These are phyloP conservation scores for Colletotrichum sp. DNA, from an alignment of 2,329 filamentous ascomycete species.

Conservation along the genomic window DNA sequence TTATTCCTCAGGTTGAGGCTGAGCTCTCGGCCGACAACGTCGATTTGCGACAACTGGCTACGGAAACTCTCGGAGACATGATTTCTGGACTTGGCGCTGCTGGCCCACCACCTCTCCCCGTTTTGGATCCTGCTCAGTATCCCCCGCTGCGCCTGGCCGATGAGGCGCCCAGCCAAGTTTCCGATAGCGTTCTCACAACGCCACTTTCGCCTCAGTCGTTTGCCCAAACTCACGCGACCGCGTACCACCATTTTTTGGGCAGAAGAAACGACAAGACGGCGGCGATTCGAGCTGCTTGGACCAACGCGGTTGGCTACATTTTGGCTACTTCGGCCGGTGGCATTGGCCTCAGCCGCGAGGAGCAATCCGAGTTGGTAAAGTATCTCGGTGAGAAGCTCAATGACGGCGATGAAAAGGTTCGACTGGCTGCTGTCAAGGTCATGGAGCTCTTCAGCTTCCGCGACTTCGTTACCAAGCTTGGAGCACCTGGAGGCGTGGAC, in stretches of 20 bases:
- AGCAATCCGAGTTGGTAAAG: slow-evolving; percentile 77
- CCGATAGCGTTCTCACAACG: slow-evolving; percentile 73
- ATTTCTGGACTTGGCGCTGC: slow-evolving; percentile 92
- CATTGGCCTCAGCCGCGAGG: slow-evolving; percentile 83
- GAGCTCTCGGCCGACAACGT: slow-evolving; percentile 91
- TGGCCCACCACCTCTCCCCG: slow-evolving; percentile 75
- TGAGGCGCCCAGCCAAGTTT: slow-evolving; percentile 54
- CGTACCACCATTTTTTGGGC: slow-evolving; percentile 85
- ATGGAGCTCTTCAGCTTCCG: slow-evolving; percentile 82
- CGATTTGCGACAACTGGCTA: slow-evolving; percentile 84
- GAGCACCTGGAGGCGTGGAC: slow-evolving; percentile 74
- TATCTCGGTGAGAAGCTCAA: slow-evolving; percentile 81
- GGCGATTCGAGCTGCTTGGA: slow-evolving; percentile 85
- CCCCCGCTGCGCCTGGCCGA: slow-evolving; percentile 74
- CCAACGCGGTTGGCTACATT: slow-evolving; percentile 82
- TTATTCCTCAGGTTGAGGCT: slow-evolving; percentile 91
- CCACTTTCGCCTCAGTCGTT: slow-evolving; percentile 91
- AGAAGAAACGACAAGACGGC: slow-evolving; percentile 87
- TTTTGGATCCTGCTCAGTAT: slow-evolving; percentile 82
- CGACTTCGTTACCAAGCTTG: slow-evolving; percentile 83
- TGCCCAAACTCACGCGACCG: slow-evolving; percentile 76
- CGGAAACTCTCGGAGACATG: slow-evolving; percentile 94
- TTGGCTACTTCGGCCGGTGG: slow-evolving; percentile 90
- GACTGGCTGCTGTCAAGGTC: slow-evolving; percentile 85
- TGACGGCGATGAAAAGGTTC: slow-evolving; percentile 90